Percentiles rank a stretch among this genome's conserved stretches.
These are phyloP conservation scores for Corymbia maculata DNA, from an alignment of 345 rosid species.

Conservation along the genomic window DNA sequence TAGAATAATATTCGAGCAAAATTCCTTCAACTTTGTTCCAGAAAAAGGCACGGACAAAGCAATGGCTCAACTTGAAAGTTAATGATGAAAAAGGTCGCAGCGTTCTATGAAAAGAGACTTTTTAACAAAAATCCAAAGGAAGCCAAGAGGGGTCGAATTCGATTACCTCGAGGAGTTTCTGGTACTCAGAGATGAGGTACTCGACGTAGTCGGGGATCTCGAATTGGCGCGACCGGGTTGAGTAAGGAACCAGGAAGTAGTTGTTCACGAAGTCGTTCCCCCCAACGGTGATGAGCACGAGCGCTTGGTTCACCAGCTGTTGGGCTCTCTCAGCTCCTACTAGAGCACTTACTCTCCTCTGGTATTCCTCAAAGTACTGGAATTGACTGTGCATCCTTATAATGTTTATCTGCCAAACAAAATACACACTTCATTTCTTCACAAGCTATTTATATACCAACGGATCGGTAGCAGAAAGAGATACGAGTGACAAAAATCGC, in stretches of 20 bases:
- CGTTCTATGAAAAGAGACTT: not conserved
- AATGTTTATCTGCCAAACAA: conserved; percentile 51
- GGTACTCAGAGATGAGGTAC: conserved; percentile 73
- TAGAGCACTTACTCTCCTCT: conserved; percentile 35
- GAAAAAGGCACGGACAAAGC: not conserved
- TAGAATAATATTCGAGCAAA: not conserved
- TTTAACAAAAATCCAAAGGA: not conserved
- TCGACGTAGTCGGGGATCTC: conserved; percentile 56
- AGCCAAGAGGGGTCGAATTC: not conserved
- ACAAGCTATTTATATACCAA: not conserved
- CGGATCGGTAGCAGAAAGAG: not conserved
- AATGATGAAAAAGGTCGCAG: not conserved
- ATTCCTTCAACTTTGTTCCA: not conserved
- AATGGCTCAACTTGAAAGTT: not conserved
- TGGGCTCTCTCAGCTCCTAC: conserved; percentile 49
- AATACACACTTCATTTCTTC: not conserved
- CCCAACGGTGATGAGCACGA: conserved; percentile 69
- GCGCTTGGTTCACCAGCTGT: conserved; percentile 54
- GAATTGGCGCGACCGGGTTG: conserved; percentile 73
- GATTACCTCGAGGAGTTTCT: conserved; percentile 46
- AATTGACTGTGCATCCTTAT: conserved; percentile 57
- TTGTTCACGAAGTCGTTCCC: conserved; percentile 96
- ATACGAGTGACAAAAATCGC: not conserved
- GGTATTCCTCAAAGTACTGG: conserved; percentile 64
- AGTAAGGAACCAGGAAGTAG: conserved; percentile 77